Conservation (phyloP, 2,329 filamentous ascomycete genomes). For the Periconia digitata region DNA sequence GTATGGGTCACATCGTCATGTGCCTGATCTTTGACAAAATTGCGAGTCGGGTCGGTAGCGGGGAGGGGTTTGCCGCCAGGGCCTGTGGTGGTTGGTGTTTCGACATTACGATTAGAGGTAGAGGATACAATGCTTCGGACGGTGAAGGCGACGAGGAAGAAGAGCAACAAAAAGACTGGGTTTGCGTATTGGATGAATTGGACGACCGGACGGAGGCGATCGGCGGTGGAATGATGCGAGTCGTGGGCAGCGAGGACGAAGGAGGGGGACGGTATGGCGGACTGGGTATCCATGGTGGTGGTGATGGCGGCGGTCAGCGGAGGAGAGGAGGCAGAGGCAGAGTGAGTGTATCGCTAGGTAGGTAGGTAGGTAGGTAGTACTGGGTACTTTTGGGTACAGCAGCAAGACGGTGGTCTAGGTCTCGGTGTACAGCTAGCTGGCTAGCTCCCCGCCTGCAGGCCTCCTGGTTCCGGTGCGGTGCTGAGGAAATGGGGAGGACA, state of each 20-base stretch:
- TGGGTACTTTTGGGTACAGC: too few species aligned
- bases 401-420: too few species aligned
- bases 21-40: slow-evolving; percentile 49
- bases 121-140: slow-evolving; percentile 60
- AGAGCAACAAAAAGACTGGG: slow-evolving; percentile 63
- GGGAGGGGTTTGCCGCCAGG: slow-evolving; percentile 88
- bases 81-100: slow-evolving; percentile 61
- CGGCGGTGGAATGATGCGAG: slow-evolving; percentile 22
- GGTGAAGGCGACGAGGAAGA: slow-evolving; percentile 66
- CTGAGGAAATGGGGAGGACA: neutral
- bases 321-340: slow-evolving; percentile 7
- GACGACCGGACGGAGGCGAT: slow-evolving; percentile 18
- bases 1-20: slow-evolving; percentile 63
- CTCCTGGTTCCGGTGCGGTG: neutral
- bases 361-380: neutral
- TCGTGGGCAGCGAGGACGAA: slow-evolving; percentile 12
- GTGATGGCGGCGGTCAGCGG: neutral
- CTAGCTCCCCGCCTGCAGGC: neutral
- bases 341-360: neutral
- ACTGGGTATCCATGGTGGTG: neutral
- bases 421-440: too few species aligned
- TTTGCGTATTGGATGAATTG: slow-evolving; percentile 58
- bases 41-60: slow-evolving; percentile 54
- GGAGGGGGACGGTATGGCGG: slow-evolving; percentile 18
- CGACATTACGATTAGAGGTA: slow-evolving; percentile 48